These are phyloP conservation scores for Fusarium pilosicola DNA, from an alignment of 2,329 filamentous ascomycete species.

Conservation along the genomic window DNA sequence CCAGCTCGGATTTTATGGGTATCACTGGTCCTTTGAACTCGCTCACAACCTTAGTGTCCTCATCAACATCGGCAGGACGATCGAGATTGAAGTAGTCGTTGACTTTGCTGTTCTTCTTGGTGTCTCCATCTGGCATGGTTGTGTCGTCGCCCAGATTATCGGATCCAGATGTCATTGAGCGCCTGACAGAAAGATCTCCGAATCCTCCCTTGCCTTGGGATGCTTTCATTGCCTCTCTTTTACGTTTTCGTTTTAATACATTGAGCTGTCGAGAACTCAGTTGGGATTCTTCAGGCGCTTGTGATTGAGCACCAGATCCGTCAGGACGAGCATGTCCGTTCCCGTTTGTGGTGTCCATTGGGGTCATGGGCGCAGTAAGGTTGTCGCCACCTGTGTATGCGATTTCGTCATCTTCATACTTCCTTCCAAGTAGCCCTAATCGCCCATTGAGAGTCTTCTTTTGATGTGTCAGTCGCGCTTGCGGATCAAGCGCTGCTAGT, in stretches of 20 bases:
- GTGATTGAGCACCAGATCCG: constrained; percentile 51
- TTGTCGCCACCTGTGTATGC: constrained; percentile 63
- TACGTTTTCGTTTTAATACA: constrained; percentile 92
- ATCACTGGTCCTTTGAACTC: constrained; percentile 90
- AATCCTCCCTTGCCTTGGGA: constrained; percentile 87
- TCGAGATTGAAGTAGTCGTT: constrained; percentile 93
- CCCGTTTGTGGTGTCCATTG: constrained; percentile 54
- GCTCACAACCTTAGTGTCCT: constrained; percentile 90
- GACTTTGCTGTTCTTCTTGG: constrained; percentile 70
- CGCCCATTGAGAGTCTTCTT: constrained; percentile 88
- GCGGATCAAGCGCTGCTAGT: constrained; percentile 82
- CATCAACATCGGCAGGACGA: constrained; percentile 78
- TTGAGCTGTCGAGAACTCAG: constrained; percentile 95
- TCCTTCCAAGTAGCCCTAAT: constrained; percentile 85
- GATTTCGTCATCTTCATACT: constrained; percentile 85
- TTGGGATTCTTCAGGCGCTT: constrained; percentile 70
- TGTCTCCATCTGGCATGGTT: constrained; percentile 61
- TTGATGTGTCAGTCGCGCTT: constrained; percentile 82
- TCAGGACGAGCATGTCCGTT: constrained; percentile 50
- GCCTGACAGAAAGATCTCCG: constrained; percentile 82
- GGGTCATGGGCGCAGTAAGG: constrained; percentile 54
- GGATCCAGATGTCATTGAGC: constrained; percentile 68
- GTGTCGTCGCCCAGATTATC: constrained; percentile 72
- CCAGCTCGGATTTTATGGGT: constrained; percentile 86
- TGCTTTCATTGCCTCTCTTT: constrained; percentile 87